phyloP scores from a whole-genome alignment of 2,329 filamentous ascomycete genomes.

The Nigrospora sphaerica region DNA sequence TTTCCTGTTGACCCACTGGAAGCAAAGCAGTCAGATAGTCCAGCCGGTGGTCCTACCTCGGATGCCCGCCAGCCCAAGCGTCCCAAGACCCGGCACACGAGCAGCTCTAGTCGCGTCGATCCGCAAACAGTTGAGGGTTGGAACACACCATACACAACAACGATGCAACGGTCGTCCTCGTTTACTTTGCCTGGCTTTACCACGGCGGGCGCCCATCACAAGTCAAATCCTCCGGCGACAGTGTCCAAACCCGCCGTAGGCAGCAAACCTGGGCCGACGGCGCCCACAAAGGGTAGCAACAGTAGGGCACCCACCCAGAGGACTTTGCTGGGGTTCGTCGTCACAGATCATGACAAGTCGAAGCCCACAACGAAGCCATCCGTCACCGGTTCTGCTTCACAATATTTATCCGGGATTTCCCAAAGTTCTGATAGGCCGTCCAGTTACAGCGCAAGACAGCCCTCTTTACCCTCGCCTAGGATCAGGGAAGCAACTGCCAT shows the following conservation, averaged over 20 bases:
- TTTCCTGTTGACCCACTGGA: constrained; percentile 59
- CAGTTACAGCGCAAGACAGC: neutral
- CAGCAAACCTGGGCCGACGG: constrained; percentile 8
- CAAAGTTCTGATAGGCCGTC: neutral
- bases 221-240: constrained; percentile 27
- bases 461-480: neutral
- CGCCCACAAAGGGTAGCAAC: constrained; percentile 8
- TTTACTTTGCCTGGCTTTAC: constrained; percentile 61
- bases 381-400: neutral
- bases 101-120: constrained; percentile 29
- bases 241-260: constrained; percentile 14
- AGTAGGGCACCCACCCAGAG: constrained; percentile 18
- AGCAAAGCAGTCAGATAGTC: constrained; percentile 23
- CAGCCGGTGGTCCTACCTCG: constrained; percentile 2
- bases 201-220: constrained; percentile 50
- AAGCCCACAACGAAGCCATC: constrained; percentile 4
- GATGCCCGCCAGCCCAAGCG: constrained; percentile 15
- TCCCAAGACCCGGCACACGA: constrained; percentile 21
- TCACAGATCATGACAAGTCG: constrained; percentile 22
- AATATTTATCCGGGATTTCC: neutral
- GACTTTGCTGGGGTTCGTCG: constrained; percentile 20
- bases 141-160: constrained; percentile 43
- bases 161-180: constrained; percentile 50
- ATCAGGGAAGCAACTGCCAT: constrained; percentile 15
- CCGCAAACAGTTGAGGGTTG: constrained; percentile 21